Evolutionary conservation across 1,284 basidiomycete species (phyloP), one percentile per base, ranked within the genome.

Genomic region (Agaricales sp.): DNA sequence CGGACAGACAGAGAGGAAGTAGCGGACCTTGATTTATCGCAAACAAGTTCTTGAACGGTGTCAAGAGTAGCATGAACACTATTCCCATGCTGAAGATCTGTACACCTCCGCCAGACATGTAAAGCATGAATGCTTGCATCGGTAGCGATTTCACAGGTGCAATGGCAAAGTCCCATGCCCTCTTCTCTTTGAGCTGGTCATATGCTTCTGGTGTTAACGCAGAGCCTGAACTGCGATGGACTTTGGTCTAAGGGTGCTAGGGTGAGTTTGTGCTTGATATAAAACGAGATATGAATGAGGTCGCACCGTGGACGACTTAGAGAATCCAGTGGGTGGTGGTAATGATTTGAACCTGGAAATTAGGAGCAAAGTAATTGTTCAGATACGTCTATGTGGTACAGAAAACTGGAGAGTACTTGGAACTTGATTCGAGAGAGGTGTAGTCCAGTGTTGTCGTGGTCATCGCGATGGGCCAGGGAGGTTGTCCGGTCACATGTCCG

Each of bases 61-160:
- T 76, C 48, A 88, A 72, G 51, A 94, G 73, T 11, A 94, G 74
- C 87, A 92, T 92, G 61, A 90, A 85, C 30, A 94, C 86, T 63
- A 92, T 93, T 43, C 91, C 90, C 70, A 94, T 89, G 63, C 89
- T 92, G 66, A 94, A 94, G 47, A 95, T 87, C 66, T 95, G 92
- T 11, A 94, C 84, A 43, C 90, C 88, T 21, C 88, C 84, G 38
- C 92, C 92, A 20, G 90, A 93, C 83, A 95, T 93, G 77, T 94
- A 95, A 41, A 95, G 74, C 92, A 95, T 94, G 69, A 95, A 87
- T 1, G 82, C 89, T 61, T 94, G 91, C 92, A 94, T 94, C 2
- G 92, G 92, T 19, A 95, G 74, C 11, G 82, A 81, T 65, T 94
- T 93, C 39, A 87, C 88, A 0, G 91, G 91, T 41, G 80, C 71